A percentile compares a stretch with the other conserved stretches of the same genome.
Conservation (phyloP, 73 alveolate species). For the Paramecium sonneborni region DNA sequence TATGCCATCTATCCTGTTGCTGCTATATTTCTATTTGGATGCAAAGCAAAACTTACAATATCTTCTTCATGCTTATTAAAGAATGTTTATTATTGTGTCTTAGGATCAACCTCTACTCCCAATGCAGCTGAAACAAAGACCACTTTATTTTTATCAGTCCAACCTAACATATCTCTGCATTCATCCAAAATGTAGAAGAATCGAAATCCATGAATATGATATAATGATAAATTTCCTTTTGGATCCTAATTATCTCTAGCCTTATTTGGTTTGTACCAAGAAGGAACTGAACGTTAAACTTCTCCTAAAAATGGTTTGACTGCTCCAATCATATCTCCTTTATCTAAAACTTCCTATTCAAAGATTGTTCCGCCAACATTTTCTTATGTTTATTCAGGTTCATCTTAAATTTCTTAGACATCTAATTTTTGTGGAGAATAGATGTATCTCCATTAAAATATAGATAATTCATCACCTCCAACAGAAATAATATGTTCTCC, state of each 20-base stretch:
- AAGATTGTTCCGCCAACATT: slow-evolving; percentile 75
- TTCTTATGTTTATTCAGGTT: slow-evolving; percentile 61
- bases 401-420: slow-evolving; percentile 43
- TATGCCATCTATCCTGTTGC: slow-evolving; percentile 99
- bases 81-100: slow-evolving; percentile 84
- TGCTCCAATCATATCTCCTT: slow-evolving; percentile 83
- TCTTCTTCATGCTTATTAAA: slow-evolving; percentile 96
- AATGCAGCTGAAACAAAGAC: slow-evolving; percentile 96
- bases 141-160: slow-evolving; percentile 85
- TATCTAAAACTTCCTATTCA: slow-evolving; percentile 81
- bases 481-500: slow-evolving; percentile 85
- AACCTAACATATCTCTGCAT: slow-evolving; percentile 90
- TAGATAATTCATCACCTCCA: slow-evolving; percentile 97
- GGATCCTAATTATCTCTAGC: slow-evolving; percentile 84
- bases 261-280: slow-evolving; percentile 78
- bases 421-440: slow-evolving; percentile 75
- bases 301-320: slow-evolving; percentile 92
- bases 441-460: slow-evolving; percentile 94
- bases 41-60: slow-evolving; percentile 93
- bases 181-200: slow-evolving; percentile 84
- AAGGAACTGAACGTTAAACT: slow-evolving; percentile 84
- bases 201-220: slow-evolving; percentile 95
- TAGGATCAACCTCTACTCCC: slow-evolving; percentile 89
- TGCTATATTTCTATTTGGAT: slow-evolving; percentile 90
- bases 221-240: slow-evolving; percentile 87